Base-by-base conservation (phyloP, 805 yeast genomes). In the Clavispora vitiphila region DNA sequence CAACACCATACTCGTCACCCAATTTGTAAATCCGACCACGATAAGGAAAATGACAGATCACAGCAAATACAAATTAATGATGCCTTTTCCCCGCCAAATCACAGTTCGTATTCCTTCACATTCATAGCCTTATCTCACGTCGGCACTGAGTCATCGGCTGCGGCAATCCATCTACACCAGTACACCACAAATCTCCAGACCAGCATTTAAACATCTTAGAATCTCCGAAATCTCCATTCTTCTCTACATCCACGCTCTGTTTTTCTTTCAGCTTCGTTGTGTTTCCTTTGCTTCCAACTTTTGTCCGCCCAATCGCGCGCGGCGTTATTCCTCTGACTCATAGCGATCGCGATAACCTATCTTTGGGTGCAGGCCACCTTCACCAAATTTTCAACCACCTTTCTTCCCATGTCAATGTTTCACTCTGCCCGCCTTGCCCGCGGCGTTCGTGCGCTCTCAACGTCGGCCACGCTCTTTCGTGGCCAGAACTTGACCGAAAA, bases 401-500 rank as follows among this genome's bases (percentile, higher is more conserved):
- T 32, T 27, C 20, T 10, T 27, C 24, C 15, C 31, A 42, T 49
- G 51, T 32, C 42, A 23, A 44, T 43, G 45, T 41, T 41, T 37
- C 39, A 35, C 32, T 34, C 41, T n/a, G 39, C 40, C 37, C 35
- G 36, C 37, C 38, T 35, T 19, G 40, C 43, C 32, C 38, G 44
- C 10, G 35, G 36, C 22, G 20, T 25, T 53, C 36, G 44, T 46
- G 12, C 39, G 38, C 29, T 53, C 49, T 23, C 53, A 52, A 9
- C 62, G 30, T 40, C 54, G 6, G 44, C 49, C 15, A 30, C 37
- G 15, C 44, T 41, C 18, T 41, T 35, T 19, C 49, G 69, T 34
- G 81, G 81, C 16, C 99, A 93, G 66, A 93, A 90, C 57, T 65
- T 91, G 55, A 90, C 97, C 19, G 99, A 93, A 67, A 93, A 93